Conservation (phyloP, 352 stramenopile species). For the Thalassiosira sp. region DNA sequence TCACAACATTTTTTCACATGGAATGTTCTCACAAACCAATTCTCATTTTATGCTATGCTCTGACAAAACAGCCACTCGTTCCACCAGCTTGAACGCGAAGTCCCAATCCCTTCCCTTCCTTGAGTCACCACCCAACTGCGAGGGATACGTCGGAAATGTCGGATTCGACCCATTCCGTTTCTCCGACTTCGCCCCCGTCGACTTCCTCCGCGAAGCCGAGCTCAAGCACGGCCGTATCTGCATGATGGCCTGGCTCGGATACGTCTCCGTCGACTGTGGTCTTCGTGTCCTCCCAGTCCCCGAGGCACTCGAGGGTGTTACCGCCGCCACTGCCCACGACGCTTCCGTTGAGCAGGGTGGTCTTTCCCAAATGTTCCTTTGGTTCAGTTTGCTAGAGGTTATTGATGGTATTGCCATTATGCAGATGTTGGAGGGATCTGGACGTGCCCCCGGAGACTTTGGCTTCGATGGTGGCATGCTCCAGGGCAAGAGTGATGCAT, state of each 20-base stretch:
- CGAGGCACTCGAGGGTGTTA: constrained; percentile 74
- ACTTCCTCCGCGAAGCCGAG: constrained; percentile 84
- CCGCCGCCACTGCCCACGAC: constrained; percentile 78
- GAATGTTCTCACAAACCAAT: neutral
- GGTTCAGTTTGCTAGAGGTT: constrained; percentile 71
- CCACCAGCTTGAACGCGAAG: constrained; percentile 42
- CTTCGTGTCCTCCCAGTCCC: constrained; percentile 69
- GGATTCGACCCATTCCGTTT: constrained; percentile 85
- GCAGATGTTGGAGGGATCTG: constrained; percentile 80
- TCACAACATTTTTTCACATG: neutral
- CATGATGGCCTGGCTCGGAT: constrained; percentile 82
- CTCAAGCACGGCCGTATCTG: constrained; percentile 83
- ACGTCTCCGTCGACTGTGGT: constrained; percentile 78
- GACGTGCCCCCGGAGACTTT: constrained; percentile 79
- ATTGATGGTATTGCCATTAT: constrained; percentile 64
- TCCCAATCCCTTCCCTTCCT: constrained; percentile 77
- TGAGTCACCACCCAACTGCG: constrained; percentile 69
- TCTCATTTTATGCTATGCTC: neutral
- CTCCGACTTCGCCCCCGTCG: constrained; percentile 79
- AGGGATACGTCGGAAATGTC: constrained; percentile 81
- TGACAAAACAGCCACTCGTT: constrained; percentile 20
- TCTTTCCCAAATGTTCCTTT: constrained; percentile 82
- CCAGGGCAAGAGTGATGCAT: constrained; percentile 60
- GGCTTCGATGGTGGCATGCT: constrained; percentile 78
- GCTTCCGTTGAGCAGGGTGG: constrained; percentile 76